Percentiles rank a stretch among this genome's conserved stretches.
Evolutionary conservation across 768 basidiomycete genomes (phyloP).

Genomic region (Ramaria rubella): DNA sequence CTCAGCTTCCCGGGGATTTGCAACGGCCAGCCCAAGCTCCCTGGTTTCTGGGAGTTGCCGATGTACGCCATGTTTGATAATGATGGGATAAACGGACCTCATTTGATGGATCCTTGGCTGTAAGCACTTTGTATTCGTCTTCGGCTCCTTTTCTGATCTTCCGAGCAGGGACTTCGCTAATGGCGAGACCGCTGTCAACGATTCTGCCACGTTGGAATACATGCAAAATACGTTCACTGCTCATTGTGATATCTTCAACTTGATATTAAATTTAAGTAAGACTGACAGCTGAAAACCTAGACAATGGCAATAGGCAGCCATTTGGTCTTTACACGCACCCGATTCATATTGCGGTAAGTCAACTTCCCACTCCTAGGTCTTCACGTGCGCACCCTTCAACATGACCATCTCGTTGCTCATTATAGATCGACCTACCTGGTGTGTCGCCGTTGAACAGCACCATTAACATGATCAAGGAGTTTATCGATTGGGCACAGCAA

Average conservation of each 20-base stretch:
- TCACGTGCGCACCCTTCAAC: constrained; percentile 15
- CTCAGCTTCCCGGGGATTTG: constrained; percentile 48
- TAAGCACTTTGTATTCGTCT: constrained; percentile 28
- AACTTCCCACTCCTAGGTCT: constrained; percentile 1
- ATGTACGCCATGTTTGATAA: constrained; percentile 76
- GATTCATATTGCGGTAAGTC: constrained; percentile 58
- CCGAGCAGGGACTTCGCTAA: constrained; percentile 45
- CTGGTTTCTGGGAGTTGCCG: constrained; percentile 80
- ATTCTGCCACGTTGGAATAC: constrained; percentile 59
- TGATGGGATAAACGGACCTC: constrained; percentile 45
- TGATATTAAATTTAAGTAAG: neutral
- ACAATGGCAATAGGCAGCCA: constrained; percentile 68
- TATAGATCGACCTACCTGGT: constrained; percentile 36
- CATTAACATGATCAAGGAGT: constrained; percentile 70
- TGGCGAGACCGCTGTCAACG: constrained; percentile 43
- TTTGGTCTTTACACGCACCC: constrained; percentile 80
- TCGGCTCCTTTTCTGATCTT: neutral
- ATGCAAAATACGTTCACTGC: constrained; percentile 68
- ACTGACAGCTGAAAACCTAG: constrained; percentile 5
- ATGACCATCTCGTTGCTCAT: neutral
- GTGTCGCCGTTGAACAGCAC: constrained; percentile 43
- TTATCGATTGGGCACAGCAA: constrained; percentile 76
- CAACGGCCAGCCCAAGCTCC: constrained; percentile 62
- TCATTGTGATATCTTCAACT: constrained; percentile 36
- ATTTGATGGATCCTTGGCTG: constrained; percentile 85